These are phyloP conservation scores for Lathyrus oleraceus DNA, from an alignment of 306 rosid species.

Conservation along the genomic window DNA sequence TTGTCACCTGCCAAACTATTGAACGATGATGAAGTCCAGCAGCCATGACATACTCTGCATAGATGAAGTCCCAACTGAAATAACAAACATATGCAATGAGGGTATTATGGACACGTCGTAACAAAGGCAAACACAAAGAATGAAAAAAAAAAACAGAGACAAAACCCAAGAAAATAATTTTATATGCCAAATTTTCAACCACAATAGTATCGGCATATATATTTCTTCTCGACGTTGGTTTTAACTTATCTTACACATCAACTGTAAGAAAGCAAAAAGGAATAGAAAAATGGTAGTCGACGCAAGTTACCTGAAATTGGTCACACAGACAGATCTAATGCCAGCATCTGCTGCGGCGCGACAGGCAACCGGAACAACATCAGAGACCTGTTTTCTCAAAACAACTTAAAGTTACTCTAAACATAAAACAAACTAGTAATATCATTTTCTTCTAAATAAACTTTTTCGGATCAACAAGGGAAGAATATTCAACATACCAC, in stretches of 20 bases:
- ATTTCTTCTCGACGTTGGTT: no score
- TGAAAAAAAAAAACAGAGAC: no score
- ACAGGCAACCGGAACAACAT: slow-evolving; percentile 96
- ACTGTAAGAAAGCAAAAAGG: no score
- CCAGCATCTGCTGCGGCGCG: slow-evolving; percentile 99
- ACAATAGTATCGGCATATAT: no score
- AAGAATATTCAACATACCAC: slow-evolving; percentile 61
- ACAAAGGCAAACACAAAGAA: no score
- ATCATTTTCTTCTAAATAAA: slow-evolving; percentile 1
- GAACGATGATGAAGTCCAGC: slow-evolving; percentile 92
- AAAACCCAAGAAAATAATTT: no score
- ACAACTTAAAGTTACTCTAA: slow-evolving; percentile 25
- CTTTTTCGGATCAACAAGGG: slow-evolving; percentile 7
- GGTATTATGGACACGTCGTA: slow-evolving; percentile 14
- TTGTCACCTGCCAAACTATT: slow-evolving; percentile 91
- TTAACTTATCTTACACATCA: no score
- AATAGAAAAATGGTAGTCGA: not conserved
- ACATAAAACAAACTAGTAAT: slow-evolving; percentile 10
- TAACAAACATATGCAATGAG: slow-evolving; percentile 28
- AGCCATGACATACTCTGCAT: slow-evolving; percentile 94
- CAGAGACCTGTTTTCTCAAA: slow-evolving; percentile 66
- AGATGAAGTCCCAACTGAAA: slow-evolving; percentile 98
- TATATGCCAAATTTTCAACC: no score
- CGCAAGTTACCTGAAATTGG: slow-evolving; percentile 77
- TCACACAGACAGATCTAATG: slow-evolving; percentile 92